Percentiles rank a stretch among this genome's conserved stretches.
These are phyloP conservation scores for Aspergillus kassunensis DNA, from an alignment of 495 filamentous ascomycete genomes.

Conservation along the genomic window DNA sequence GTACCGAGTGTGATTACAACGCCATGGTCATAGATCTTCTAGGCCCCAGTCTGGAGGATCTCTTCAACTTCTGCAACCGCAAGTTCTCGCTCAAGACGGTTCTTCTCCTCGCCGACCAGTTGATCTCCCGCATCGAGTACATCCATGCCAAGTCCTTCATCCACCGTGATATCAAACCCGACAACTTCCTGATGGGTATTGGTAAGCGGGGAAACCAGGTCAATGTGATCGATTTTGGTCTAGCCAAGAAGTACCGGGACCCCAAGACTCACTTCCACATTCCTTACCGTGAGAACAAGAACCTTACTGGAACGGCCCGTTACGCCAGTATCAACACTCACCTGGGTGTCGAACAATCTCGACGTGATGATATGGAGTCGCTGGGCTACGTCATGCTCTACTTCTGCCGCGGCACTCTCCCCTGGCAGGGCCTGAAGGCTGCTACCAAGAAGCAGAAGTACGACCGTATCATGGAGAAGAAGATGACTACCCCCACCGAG, in stretches of 20 bases:
- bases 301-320: slow-evolving; percentile 97
- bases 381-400: slow-evolving; percentile 99
- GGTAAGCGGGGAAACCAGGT: slow-evolving; percentile 99
- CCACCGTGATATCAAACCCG: slow-evolving; percentile 99
- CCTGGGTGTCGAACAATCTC: slow-evolving; percentile 97
- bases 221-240: slow-evolving; percentile 99
- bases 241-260: slow-evolving; percentile 99
- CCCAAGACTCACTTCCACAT: slow-evolving; percentile 99
- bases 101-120: slow-evolving; percentile 91
- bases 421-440: slow-evolving; percentile 99
- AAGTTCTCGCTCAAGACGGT: slow-evolving; percentile 99
- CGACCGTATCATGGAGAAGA: slow-evolving; percentile 99
- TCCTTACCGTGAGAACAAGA: slow-evolving; percentile 99
- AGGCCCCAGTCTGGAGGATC: slow-evolving; percentile 93
- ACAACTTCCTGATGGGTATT: slow-evolving; percentile 99
- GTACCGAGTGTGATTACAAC: slow-evolving; percentile 99
- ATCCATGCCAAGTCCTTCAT: slow-evolving; percentile 99
- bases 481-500: slow-evolving; percentile 99
- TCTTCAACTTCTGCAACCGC: slow-evolving; percentile 99
- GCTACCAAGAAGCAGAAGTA: slow-evolving; percentile 99
- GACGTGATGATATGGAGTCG: slow-evolving; percentile 99
- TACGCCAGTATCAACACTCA: slow-evolving; percentile 99
- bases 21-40: slow-evolving; percentile 99
- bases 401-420: slow-evolving; percentile 98
- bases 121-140: slow-evolving; percentile 99